Conservation (phyloP, 257 asterid species). For the Scutellaria minor region DNA sequence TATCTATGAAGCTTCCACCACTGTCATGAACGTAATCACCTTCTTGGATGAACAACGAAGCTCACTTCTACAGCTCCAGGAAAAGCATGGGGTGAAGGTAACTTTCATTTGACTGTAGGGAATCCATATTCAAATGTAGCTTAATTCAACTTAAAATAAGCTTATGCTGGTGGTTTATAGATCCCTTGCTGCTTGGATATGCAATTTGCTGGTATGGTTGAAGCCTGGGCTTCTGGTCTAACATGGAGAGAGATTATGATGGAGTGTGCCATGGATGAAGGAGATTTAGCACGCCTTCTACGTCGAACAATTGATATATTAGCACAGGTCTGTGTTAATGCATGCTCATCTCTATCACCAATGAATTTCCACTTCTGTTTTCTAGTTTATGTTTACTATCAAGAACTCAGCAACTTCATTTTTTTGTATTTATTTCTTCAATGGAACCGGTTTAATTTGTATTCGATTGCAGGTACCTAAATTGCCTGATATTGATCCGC, state of each 20-base stretch:
- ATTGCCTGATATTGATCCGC: constrained; percentile 80
- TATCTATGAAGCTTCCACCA: constrained; percentile 84
- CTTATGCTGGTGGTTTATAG: constrained; percentile 45
- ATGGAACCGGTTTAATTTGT: neutral
- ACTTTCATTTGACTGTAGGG: constrained; percentile 30
- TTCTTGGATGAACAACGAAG: constrained; percentile 75
- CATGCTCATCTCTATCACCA: neutral
- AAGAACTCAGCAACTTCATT: neutral
- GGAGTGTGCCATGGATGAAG: constrained; percentile 99
- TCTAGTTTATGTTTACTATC: constrained; percentile 7
- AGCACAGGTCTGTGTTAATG: constrained; percentile 67
- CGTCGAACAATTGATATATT: constrained; percentile 88
- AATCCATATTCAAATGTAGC: neutral
- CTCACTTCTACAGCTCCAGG: constrained; percentile 83
- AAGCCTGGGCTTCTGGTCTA: constrained; percentile 99
- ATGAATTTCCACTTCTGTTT: neutral
- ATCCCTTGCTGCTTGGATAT: constrained; percentile 93
- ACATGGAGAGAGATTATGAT: constrained; percentile 98
- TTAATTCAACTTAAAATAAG: constrained; percentile 11
- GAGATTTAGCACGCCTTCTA: constrained; percentile 94
- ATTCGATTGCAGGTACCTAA: constrained; percentile 70
- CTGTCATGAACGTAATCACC: constrained; percentile 62
- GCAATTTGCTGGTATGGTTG: constrained; percentile 96
- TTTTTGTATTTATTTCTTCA: neutral
- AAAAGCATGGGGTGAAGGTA: constrained; percentile 90